These are phyloP conservation scores for Candida boleticola DNA, from an alignment of 805 yeast genomes.

Conservation along the genomic window DNA sequence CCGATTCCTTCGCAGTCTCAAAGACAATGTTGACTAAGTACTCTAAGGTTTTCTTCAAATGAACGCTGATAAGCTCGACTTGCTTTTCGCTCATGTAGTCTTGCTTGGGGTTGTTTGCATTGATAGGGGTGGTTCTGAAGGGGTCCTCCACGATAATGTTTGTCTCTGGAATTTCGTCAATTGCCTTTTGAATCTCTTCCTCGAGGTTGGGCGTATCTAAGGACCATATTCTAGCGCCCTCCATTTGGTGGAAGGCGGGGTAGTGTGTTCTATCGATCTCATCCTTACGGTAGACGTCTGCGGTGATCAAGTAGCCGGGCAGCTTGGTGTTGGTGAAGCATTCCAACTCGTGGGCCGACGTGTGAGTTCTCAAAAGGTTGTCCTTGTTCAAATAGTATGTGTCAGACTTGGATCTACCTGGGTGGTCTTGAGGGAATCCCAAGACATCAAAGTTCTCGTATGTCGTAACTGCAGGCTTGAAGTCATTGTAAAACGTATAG, in stretches of 20 bases:
- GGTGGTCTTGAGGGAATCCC: constrained; percentile 90
- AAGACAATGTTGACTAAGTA: constrained; percentile 79
- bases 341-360: constrained; percentile 93
- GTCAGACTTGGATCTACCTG: constrained; percentile 89
- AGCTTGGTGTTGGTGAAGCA: constrained; percentile 67
- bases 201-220: constrained; percentile 48
- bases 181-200: constrained; percentile 43
- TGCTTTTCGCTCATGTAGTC: constrained; percentile 68
- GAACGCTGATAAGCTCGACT: constrained; percentile 65
- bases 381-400: constrained; percentile 84
- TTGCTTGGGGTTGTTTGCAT: constrained; percentile 76
- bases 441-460: constrained; percentile 87
- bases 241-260: constrained; percentile 97
- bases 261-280: constrained; percentile 95
- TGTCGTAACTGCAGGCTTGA: constrained; percentile 78
- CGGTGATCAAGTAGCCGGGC: constrained; percentile 89
- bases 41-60: constrained; percentile 85
- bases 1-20: constrained; percentile 63
- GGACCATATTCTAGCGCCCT: constrained; percentile 89
- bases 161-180: constrained; percentile 62
- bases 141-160: constrained; percentile 79
- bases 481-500: constrained; percentile 74
- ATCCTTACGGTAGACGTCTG: constrained; percentile 94
- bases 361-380: constrained; percentile 81
- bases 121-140: constrained; percentile 42